Evolutionary conservation across 345 rosid genomes (phyloP).

Genomic region (Linum usitatissimum): DNA sequence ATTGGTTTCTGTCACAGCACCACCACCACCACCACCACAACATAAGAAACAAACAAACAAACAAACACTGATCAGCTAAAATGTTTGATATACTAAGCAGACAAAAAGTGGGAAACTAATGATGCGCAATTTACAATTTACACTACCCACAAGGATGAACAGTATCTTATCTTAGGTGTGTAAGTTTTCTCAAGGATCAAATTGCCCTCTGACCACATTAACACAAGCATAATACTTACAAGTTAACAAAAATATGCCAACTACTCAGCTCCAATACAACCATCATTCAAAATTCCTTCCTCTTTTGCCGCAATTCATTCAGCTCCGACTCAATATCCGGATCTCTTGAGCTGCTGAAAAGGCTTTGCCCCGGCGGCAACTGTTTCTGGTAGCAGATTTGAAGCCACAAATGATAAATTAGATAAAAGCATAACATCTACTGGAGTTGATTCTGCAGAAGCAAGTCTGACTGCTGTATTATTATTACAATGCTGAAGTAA

Average conservation of each 20-base stretch:
- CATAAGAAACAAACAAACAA: too few relatives aligned
- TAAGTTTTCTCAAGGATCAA: not conserved
- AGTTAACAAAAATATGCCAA: not conserved
- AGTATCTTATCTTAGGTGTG: too few relatives aligned
- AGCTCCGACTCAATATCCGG: conserved; percentile 58
- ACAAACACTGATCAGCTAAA: too few relatives aligned
- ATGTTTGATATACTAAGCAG: not conserved
- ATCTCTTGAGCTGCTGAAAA: conserved; percentile 31
- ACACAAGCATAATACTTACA: not conserved
- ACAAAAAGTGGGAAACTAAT: not conserved
- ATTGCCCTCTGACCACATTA: not conserved
- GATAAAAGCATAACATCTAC: not conserved
- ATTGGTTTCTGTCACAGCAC: not conserved
- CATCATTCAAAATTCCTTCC: conserved; percentile 12
- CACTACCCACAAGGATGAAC: not conserved
- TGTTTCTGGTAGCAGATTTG: conserved; percentile 36
- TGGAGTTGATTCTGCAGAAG: not conserved
- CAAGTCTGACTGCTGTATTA: not conserved
- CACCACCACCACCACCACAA: too few relatives aligned
- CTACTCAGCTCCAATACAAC: not conserved
- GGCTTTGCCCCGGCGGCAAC: conserved; percentile 56
- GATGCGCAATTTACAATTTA: not conserved
- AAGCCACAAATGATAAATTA: not conserved
- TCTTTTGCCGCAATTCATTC: conserved; percentile 42
- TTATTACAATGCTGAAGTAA: not conserved